Percentiles rank a stretch among this genome's conserved stretches.
Evolutionary conservation across 2,329 filamentous ascomycete genomes (phyloP).

Genomic region (Dactylellina drechsleri): DNA sequence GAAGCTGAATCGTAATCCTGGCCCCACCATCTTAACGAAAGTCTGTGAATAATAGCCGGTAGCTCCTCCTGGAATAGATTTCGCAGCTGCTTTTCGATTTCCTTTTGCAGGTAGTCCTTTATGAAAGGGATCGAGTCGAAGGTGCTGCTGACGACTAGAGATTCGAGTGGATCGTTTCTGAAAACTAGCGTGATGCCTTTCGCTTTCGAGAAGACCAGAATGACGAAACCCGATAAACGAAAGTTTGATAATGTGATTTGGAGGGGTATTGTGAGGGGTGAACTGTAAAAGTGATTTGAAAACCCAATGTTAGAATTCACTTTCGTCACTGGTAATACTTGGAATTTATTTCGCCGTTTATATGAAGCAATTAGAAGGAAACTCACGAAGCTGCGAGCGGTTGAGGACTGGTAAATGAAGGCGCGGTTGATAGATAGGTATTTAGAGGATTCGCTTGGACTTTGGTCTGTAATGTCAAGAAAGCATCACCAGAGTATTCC

Average conservation of each 20-base stretch:
- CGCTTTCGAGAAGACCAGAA: constrained; percentile 95
- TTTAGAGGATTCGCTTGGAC: constrained; percentile 98
- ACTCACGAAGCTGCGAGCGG: constrained; percentile 81
- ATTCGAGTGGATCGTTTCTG: constrained; percentile 96
- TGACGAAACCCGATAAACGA: constrained; percentile 94
- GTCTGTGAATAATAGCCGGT: constrained; percentile 91
- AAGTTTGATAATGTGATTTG: constrained; percentile 97
- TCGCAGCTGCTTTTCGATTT: constrained; percentile 91
- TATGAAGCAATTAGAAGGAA: not conserved
- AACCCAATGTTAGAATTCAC: not conserved
- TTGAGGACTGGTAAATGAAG: constrained; percentile 89
- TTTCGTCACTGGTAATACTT: too few species aligned
- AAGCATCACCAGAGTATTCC: constrained; percentile 96
- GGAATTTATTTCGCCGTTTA: not conserved
- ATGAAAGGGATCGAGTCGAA: constrained; percentile 99
- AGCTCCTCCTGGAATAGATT: constrained; percentile 98
- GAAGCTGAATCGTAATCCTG: constrained; percentile 73
- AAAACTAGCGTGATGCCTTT: constrained; percentile 97
- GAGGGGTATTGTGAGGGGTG: constrained; percentile 93
- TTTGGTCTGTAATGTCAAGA: constrained; percentile 90
- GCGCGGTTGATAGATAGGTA: constrained; percentile 91
- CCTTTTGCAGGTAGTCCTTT: constrained; percentile 93
- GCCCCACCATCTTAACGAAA: constrained; percentile 89
- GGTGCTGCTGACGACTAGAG: constrained; percentile 96
- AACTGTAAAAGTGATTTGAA: constrained; percentile 61